Evolutionary conservation across 2,329 filamentous ascomycete genomes (phyloP).

Genomic region (Thielaviopsis euricoi): DNA sequence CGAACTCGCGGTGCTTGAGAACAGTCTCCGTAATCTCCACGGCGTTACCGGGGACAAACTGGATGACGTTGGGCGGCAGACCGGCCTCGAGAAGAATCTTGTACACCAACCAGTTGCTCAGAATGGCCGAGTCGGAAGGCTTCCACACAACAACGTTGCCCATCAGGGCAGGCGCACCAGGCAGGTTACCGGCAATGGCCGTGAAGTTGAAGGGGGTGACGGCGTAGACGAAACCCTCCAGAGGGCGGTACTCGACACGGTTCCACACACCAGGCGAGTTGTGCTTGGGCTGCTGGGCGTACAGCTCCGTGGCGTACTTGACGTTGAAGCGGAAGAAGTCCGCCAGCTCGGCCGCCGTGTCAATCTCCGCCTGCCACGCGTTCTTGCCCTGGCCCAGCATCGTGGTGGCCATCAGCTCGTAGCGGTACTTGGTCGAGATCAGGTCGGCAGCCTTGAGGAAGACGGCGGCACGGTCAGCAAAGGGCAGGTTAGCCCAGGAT

Average conservation of each 20-base stretch:
- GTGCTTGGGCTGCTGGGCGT: constrained; percentile 71
- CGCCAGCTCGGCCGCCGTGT: constrained; percentile 77
- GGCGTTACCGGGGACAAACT: constrained; percentile 82
- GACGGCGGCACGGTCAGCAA: constrained; percentile 77
- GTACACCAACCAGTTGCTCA: constrained; percentile 83
- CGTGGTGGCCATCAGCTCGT: constrained; percentile 89
- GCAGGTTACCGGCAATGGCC: constrained; percentile 77
- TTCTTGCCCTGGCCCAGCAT: constrained; percentile 98
- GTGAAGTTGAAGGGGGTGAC: constrained; percentile 96
- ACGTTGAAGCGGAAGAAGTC: constrained; percentile 95
- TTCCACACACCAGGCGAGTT: constrained; percentile 82
- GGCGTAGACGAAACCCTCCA: constrained; percentile 92
- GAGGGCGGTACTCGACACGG: constrained; percentile 69
- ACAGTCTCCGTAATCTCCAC: constrained; percentile 66
- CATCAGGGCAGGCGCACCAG: constrained; percentile 68
- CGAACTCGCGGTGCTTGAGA: constrained; percentile 63
- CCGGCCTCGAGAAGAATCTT: constrained; percentile 83
- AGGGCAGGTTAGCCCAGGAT: constrained; percentile 73
- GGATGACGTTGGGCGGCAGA: constrained; percentile 75
- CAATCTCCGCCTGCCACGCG: constrained; percentile 98
- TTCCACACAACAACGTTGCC: constrained; percentile 97
- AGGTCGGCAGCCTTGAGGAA: constrained; percentile 95
- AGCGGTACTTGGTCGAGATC: constrained; percentile 81
- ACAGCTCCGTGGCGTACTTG: constrained; percentile 81
- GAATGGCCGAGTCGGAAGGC: constrained; percentile 75